Percentiles rank a stretch among this genome's conserved stretches.
These are phyloP conservation scores for Smittium culicis DNA, from an alignment of 371 early-diverging fungal genomes.

Conservation along the genomic window DNA sequence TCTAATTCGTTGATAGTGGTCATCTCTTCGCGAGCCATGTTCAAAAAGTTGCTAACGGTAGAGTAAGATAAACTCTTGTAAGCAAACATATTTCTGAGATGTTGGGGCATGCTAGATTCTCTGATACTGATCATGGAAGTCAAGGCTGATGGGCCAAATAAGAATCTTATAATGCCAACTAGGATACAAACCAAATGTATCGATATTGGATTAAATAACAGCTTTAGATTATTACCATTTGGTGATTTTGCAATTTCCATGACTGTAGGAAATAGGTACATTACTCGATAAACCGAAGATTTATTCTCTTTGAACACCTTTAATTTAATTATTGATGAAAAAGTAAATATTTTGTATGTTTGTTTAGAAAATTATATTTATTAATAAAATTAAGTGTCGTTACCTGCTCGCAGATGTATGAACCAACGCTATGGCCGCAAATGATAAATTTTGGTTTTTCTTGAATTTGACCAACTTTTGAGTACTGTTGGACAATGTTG, in stretches of 20 bases:
- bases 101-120: constrained; percentile 36
- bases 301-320: constrained; percentile 33
- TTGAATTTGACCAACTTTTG: neutral
- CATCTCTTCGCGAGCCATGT: constrained; percentile 66
- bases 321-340: neutral
- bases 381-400: no score
- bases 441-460: constrained; percentile 21
- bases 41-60: constrained; percentile 45
- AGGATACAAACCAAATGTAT: constrained; percentile 25
- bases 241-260: constrained; percentile 59
- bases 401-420: constrained; percentile 23
- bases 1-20: constrained; percentile 46
- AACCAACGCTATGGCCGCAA: constrained; percentile 29
- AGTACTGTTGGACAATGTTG: constrained; percentile 15
- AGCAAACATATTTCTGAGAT: constrained; percentile 37
- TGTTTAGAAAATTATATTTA: no score
- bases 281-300: constrained; percentile 41
- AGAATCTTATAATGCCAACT: constrained; percentile 27
- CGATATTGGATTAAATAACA: constrained; percentile 35
- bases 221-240: constrained; percentile 47
- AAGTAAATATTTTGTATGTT: neutral
- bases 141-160: constrained; percentile 28
- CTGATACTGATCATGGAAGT: constrained; percentile 21
- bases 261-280: constrained; percentile 64
- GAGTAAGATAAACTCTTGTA: constrained; percentile 42